These are phyloP conservation scores for Gossypium turneri DNA, from an alignment of 345 rosid genomes.

Conservation along the genomic window DNA sequence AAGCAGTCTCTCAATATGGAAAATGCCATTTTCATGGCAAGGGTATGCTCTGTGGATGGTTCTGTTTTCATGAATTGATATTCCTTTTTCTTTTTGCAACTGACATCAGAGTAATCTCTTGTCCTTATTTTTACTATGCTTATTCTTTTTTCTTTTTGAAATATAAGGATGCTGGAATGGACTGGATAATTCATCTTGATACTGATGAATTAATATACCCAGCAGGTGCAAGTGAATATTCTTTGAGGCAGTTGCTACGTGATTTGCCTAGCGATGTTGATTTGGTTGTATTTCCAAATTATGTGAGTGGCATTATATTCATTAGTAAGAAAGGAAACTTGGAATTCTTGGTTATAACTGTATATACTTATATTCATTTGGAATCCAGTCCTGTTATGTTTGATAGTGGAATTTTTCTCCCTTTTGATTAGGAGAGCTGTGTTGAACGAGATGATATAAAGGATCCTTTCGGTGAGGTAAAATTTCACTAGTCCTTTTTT, in stretches of 20 bases:
- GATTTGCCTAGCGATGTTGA: conserved; percentile 85
- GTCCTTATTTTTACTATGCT: conserved; percentile 10
- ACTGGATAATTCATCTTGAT: conserved; percentile 95
- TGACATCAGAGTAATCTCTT: not conserved
- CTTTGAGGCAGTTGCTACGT: conserved; percentile 71
- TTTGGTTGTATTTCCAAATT: conserved; percentile 92
- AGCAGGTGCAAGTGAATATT: conserved; percentile 87
- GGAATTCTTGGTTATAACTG: not conserved
- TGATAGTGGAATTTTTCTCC: not conserved
- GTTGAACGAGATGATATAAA: conserved; percentile 82
- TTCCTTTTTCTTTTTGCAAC: conserved; percentile 20
- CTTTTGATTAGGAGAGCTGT: conserved; percentile 66
- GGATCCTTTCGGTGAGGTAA: conserved; percentile 95
- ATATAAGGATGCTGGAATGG: conserved; percentile 72
- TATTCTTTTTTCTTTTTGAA: conserved; percentile 12
- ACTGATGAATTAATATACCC: conserved; percentile 92
- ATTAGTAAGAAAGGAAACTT: conserved; percentile 10
- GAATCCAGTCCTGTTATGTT: conserved; percentile 3
- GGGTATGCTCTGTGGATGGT: conserved; percentile 53
- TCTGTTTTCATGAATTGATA: conserved; percentile 1
- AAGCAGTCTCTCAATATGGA: conserved; percentile 99
- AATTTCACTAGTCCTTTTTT: not conserved
- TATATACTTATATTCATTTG: conserved; percentile 5
- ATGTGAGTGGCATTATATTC: conserved; percentile 53
- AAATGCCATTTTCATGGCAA: conserved; percentile 98